phyloP scores from a whole-genome alignment of 352 stramenopile genomes.

The Phytophthora citricola region DNA sequence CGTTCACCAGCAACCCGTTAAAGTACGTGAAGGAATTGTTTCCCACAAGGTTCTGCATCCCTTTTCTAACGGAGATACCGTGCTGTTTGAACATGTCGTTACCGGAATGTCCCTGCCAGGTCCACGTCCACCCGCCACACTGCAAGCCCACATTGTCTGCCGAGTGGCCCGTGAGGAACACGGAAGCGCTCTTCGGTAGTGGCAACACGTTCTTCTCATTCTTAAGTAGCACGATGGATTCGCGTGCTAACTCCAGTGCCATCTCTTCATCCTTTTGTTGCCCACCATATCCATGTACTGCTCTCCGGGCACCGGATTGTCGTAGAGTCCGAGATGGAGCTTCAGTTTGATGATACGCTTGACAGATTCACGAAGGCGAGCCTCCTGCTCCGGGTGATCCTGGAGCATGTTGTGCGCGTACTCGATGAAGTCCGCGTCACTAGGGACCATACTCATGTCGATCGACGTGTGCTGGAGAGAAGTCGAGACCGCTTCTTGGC shows the following conservation, averaged over 20 bases:
- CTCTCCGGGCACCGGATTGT: too few species aligned
- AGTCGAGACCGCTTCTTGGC: conserved; percentile 59
- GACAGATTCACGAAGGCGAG: too few species aligned
- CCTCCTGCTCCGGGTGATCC: too few species aligned
- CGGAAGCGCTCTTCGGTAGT: conserved; percentile 29
- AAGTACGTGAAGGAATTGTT: conserved; percentile 51
- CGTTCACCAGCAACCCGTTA: conserved; percentile 53
- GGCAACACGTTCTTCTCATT: conserved; percentile 67
- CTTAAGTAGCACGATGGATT: conserved; percentile 83
- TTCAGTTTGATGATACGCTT: too few species aligned
- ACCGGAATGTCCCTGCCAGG: conserved; percentile 77
- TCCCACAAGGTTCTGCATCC: conserved; percentile 27
- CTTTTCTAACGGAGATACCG: conserved; percentile 51
- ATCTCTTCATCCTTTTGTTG: conserved; percentile 45
- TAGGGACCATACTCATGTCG: too few species aligned
- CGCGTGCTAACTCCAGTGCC: conserved; percentile 65
- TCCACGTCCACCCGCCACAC: conserved; percentile 77
- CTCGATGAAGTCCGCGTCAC: too few species aligned
- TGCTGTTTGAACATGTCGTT: conserved; percentile 56
- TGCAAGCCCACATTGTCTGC: conserved; percentile 67
- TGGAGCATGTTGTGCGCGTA: too few species aligned
- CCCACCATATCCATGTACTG: conserved; percentile 50
- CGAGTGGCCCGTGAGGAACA: conserved; percentile 74
- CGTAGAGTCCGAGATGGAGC: too few species aligned
- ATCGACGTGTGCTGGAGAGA: conserved; percentile 64